phyloP scores from a whole-genome alignment of 345 rosid genomes.

The Gossypium thurberi region DNA sequence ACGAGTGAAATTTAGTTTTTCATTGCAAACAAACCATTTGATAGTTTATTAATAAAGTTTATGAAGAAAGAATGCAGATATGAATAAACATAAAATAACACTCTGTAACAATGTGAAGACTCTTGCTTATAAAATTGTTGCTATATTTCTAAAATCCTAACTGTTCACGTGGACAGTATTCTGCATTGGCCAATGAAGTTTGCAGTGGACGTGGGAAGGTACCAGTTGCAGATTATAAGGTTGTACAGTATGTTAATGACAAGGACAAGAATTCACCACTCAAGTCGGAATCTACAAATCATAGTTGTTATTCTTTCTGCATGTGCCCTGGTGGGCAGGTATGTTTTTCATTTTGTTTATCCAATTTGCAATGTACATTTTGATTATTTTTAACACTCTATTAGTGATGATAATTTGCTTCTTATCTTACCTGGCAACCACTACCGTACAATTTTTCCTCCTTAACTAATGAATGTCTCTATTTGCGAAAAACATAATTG shows the following conservation, averaged over 20 bases:
- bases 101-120: background rate
- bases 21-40: background rate
- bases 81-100: background rate
- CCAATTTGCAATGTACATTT: background rate
- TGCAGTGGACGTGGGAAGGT: constrained; percentile 79
- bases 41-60: constrained; percentile 6
- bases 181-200: constrained; percentile 62
- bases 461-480: constrained; percentile 2
- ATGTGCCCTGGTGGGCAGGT: constrained; percentile 99
- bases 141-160: background rate
- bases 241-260: constrained; percentile 51
- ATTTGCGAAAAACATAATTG: background rate
- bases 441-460: background rate
- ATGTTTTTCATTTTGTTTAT: constrained; percentile 13
- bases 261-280: constrained; percentile 26
- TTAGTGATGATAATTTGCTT: background rate
- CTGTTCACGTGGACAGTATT: constrained; percentile 43
- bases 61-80: background rate
- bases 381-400: background rate
- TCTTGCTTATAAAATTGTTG: background rate
- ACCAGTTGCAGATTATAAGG: constrained; percentile 93
- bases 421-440: background rate
- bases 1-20: background rate
- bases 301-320: constrained; percentile 95
- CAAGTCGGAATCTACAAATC: constrained; percentile 24